Evolutionary conservation across 768 basidiomycete species (phyloP).

Genomic region (Pulveroboletus sp.): DNA sequence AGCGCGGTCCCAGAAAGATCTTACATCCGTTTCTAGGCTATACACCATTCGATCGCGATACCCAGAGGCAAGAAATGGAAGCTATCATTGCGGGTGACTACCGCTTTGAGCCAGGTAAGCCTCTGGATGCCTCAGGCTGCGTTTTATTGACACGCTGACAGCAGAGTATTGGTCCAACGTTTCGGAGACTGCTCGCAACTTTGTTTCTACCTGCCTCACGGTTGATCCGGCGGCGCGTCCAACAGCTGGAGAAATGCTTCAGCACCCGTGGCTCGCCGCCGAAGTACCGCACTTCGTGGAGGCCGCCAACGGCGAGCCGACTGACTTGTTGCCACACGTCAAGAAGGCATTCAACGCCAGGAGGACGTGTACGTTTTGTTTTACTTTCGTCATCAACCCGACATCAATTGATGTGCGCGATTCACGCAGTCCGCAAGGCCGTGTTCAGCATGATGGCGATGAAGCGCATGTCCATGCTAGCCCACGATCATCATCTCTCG

Average conservation of each 20-base stretch:
- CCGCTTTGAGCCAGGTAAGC: conserved; percentile 71
- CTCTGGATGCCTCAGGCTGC: neutral
- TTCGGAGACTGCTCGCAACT: conserved; percentile 76
- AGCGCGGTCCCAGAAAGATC: neutral
- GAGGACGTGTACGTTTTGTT: conserved; percentile 62
- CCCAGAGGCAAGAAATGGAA: conserved; percentile 85
- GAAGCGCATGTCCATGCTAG: conserved; percentile 66
- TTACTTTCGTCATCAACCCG: neutral
- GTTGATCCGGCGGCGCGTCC: conserved; percentile 78
- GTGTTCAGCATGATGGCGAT: conserved; percentile 84
- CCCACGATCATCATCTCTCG: conserved; percentile 35
- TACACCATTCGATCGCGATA: conserved; percentile 95
- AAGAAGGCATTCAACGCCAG: conserved; percentile 88
- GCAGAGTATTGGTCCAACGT: conserved; percentile 86
- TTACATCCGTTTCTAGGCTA: conserved; percentile 49
- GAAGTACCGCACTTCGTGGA: conserved; percentile 66
- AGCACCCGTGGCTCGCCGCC: conserved; percentile 67
- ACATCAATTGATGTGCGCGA: too few species aligned
- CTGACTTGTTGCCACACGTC: conserved; percentile 83
- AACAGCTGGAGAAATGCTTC: conserved; percentile 67
- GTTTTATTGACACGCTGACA: conserved; percentile 17
- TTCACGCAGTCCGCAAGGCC: conserved; percentile 73
- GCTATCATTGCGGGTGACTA: conserved; percentile 93
- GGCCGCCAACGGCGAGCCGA: conserved; percentile 51
- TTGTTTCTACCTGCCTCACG: conserved; percentile 80